A percentile compares a stretch with the other conserved stretches of the same genome.
Conservation (phyloP, 257 asterid species). For the Avicennia marina region DNA sequence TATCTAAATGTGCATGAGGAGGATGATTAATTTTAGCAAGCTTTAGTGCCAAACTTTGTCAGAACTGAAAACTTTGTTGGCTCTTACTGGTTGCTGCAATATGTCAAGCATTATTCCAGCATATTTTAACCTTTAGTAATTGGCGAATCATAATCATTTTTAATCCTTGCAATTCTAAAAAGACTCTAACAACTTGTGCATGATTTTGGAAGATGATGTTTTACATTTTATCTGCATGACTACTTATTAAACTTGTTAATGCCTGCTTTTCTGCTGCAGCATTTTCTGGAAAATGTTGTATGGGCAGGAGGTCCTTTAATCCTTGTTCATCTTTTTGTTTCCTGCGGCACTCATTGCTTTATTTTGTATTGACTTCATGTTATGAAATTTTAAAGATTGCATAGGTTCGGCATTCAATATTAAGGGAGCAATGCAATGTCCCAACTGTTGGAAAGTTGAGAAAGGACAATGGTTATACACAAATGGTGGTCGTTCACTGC, state of each 20-base stretch:
- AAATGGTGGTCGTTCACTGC: conserved; percentile 65
- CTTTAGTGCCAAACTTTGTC: not conserved
- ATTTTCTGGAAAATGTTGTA: not conserved
- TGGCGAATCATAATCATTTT: not conserved
- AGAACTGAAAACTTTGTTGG: not conserved
- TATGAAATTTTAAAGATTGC: conserved; percentile 57
- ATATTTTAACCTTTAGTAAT: not conserved
- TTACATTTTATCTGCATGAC: not conserved
- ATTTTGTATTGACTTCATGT: conserved; percentile 4
- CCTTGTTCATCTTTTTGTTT: not conserved
- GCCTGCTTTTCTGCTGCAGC: not conserved
- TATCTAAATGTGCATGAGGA: not conserved
- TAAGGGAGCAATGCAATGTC: conserved; percentile 98
- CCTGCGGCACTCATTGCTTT: not conserved
- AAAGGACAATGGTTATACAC: conserved; percentile 97
- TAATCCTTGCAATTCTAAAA: not conserved
- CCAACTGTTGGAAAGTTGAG: conserved; percentile 94
- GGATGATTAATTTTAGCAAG: not conserved
- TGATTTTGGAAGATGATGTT: not conserved
- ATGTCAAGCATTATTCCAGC: not conserved
- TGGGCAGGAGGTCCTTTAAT: not conserved
- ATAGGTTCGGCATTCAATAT: conserved; percentile 94
- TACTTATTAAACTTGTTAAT: not conserved
- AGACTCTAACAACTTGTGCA: not conserved
- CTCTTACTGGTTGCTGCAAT: not conserved